These are phyloP conservation scores for Apiospora rasikravindrae DNA, from an alignment of 2,329 filamentous ascomycete species.

Conservation along the genomic window DNA sequence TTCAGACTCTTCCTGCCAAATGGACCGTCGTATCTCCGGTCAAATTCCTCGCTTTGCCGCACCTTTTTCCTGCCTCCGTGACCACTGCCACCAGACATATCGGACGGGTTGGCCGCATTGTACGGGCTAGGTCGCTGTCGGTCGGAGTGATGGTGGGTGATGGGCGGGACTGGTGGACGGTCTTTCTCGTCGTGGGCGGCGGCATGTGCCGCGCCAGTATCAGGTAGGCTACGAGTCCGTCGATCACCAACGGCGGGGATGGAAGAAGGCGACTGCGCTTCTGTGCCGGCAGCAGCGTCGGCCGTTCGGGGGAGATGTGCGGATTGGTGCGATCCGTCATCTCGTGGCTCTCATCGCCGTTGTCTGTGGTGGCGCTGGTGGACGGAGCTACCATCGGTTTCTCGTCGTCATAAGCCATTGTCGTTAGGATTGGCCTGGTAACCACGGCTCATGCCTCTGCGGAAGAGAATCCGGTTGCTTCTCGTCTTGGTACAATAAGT, in stretches of 20 bases:
- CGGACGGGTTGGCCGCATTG: slow-evolving; percentile 7
- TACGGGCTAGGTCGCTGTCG: slow-evolving; percentile 5
- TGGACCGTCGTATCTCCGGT: slow-evolving; percentile 34
- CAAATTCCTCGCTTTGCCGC: slow-evolving; percentile 32
- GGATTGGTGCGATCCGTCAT: background rate
- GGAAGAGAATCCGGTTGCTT: background rate
- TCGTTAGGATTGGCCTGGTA: background rate
- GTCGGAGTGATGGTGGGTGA: background rate
- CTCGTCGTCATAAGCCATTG: slow-evolving; percentile 8
- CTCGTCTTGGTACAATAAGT: background rate
- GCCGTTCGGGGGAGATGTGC: background rate
- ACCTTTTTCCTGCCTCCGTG: slow-evolving; percentile 20
- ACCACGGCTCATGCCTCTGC: background rate
- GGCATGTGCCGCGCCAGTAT: background rate
- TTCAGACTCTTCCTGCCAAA: slow-evolving; percentile 33
- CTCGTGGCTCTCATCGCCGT: background rate
- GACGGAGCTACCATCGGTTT: slow-evolving; percentile 1
- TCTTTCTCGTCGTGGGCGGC: background rate
- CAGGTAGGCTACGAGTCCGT: background rate
- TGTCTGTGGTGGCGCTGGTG: background rate
- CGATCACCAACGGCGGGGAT: background rate
- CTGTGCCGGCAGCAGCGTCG: background rate
- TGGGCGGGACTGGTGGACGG: background rate
- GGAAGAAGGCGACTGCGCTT: background rate
- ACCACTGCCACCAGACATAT: background rate